Conservation (phyloP, 306 rosid species). For the Boehmeria nivea region DNA sequence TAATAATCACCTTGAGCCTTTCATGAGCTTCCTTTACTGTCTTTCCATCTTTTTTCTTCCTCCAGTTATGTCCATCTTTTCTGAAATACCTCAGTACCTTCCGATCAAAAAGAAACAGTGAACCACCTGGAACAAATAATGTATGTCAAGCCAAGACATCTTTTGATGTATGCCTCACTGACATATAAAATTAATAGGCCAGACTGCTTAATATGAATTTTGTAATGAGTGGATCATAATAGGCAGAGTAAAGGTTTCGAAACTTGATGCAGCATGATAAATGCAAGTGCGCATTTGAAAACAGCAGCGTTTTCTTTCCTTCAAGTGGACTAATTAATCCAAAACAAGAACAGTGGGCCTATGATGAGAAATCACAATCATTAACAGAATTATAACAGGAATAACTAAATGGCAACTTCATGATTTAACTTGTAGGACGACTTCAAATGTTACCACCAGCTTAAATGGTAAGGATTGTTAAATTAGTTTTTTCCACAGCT, state of each 20-base stretch:
- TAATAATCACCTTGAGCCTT: conserved; percentile 66
- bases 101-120: conserved; percentile 85
- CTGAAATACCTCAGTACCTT: conserved; percentile 85
- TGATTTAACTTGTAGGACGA: not conserved
- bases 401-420: not conserved
- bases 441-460: not conserved
- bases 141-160: conserved; percentile 23
- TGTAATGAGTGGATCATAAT: not conserved
- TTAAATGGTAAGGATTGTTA: no score
- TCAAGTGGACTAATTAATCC: not conserved
- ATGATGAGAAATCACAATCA: not conserved
- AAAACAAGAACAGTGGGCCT: not conserved
- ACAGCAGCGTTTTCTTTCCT: not conserved
- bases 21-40: conserved; percentile 93
- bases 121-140: conserved; percentile 59
- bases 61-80: conserved; percentile 93
- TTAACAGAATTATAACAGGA: not conserved
- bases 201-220: conserved; percentile 4
- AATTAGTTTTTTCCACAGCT: no score
- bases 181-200: not conserved
- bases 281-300: not conserved
- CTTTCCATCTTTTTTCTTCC: conserved; percentile 94
- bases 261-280: not conserved
- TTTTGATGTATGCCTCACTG: conserved; percentile 1
- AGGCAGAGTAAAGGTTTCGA: conserved; percentile 1